phyloP scores from a whole-genome alignment of 257 asterid genomes.

The Fraxinus pennsylvanica region DNA sequence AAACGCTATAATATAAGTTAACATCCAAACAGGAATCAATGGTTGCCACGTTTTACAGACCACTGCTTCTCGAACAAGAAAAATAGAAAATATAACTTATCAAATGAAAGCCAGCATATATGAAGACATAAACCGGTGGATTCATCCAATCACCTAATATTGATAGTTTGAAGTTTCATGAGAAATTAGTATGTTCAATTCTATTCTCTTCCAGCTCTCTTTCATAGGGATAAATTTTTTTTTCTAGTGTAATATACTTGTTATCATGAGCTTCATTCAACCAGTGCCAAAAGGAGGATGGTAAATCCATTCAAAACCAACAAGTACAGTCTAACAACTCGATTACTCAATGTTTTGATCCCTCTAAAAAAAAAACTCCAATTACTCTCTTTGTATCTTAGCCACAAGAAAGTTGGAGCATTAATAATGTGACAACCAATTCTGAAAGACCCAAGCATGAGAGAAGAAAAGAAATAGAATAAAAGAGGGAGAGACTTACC shows the following conservation, averaged over 20 bases:
- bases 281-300: not conserved
- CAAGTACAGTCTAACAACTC: constrained; percentile 3
- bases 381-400: not conserved
- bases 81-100: not conserved
- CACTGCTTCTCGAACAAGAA: not conserved
- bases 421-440: not conserved
- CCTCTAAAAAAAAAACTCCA: too few species aligned
- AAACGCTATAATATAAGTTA: not conserved
- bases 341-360: not conserved
- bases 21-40: not conserved
- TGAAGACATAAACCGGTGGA: not conserved
- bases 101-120: not conserved
- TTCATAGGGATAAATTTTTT: not conserved
- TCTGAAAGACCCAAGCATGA: not conserved
- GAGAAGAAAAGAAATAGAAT: constrained; percentile 19
- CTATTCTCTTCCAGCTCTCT: not conserved
- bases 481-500: constrained; percentile 42
- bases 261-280: not conserved
- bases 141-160: not conserved
- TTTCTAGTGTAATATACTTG: not conserved
- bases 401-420: not conserved
- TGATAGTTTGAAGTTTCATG: not conserved
- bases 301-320: constrained; percentile 2
- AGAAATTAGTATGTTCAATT: not conserved
- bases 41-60: not conserved